These are phyloP conservation scores for Solanum etuberosum DNA, from an alignment of 257 asterid species.

Conservation along the genomic window DNA sequence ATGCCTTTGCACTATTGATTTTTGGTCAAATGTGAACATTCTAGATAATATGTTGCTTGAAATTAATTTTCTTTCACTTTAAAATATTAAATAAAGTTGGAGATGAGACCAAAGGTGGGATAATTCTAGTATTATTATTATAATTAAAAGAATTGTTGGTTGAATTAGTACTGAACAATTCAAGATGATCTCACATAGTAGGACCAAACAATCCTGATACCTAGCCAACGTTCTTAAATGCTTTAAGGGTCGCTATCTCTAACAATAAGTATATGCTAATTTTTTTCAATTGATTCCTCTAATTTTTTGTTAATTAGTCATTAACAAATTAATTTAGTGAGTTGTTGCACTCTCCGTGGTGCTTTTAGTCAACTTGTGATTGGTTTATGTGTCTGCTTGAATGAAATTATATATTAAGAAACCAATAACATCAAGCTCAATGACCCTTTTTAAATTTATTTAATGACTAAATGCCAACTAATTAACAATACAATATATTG, in stretches of 20 bases:
- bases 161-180: not conserved
- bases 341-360: not conserved
- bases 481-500: not conserved
- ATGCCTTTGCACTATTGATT: slow-evolving; percentile 9
- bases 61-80: not conserved
- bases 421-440: not conserved
- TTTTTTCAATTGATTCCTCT: not conserved
- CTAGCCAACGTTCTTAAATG: slow-evolving; percentile 19
- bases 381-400: not conserved
- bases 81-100: not conserved
- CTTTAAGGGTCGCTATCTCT: slow-evolving; percentile 16
- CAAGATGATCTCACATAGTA: slow-evolving; percentile 9
- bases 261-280: no score
- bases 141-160: not conserved
- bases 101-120: not conserved
- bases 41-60: not conserved
- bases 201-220: slow-evolving; percentile 15
- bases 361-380: not conserved
- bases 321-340: not conserved
- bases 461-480: not conserved
- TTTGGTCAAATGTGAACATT: not conserved
- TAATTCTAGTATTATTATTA: not conserved
- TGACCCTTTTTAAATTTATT: not conserved
- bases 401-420: not conserved
- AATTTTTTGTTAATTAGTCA: not conserved